phyloP scores from a whole-genome alignment of 2,329 filamentous ascomycete genomes.

The Diaporthe sp. region DNA sequence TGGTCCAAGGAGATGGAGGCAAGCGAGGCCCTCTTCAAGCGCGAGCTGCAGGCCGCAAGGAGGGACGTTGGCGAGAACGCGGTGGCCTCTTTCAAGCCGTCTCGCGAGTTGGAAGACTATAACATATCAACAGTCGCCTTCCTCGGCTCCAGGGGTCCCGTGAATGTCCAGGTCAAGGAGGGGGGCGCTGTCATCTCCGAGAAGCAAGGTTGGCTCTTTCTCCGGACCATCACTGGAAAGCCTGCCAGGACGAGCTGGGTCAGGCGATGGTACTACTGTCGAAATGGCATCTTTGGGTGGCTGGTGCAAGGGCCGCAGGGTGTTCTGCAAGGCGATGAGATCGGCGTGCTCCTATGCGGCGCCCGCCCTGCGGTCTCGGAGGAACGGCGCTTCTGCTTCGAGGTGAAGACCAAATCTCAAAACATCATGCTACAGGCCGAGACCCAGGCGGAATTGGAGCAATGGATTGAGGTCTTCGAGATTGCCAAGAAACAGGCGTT shows the following conservation, averaged over 20 bases:
- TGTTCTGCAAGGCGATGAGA: conserved; percentile 95
- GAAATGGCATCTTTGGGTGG: conserved; percentile 96
- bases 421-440: conserved; percentile 92
- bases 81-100: conserved; percentile 78
- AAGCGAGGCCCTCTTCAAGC: conserved; percentile 83
- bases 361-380: conserved; percentile 91
- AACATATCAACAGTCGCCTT: conserved; percentile 90
- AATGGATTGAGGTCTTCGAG: conserved; percentile 95
- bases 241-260: conserved; percentile 91
- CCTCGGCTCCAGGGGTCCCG: conserved; percentile 76
- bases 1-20: conserved; percentile 96
- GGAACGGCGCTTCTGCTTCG: conserved; percentile 95
- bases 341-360: conserved; percentile 93
- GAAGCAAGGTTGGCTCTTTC: conserved; percentile 95
- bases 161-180: conserved; percentile 68
- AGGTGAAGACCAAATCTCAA: conserved; percentile 97
- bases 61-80: conserved; percentile 85
- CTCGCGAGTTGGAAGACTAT: conserved; percentile 93
- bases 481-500: conserved; percentile 93
- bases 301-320: conserved; percentile 85
- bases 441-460: conserved; percentile 89
- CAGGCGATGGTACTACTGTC: conserved; percentile 94
- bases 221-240: conserved; percentile 85
- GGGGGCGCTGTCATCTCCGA: conserved; percentile 68
- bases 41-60: conserved; percentile 82